phyloP scores from a whole-genome alignment of 1,284 basidiomycete species.

The Pisolithus thermaeus region DNA sequence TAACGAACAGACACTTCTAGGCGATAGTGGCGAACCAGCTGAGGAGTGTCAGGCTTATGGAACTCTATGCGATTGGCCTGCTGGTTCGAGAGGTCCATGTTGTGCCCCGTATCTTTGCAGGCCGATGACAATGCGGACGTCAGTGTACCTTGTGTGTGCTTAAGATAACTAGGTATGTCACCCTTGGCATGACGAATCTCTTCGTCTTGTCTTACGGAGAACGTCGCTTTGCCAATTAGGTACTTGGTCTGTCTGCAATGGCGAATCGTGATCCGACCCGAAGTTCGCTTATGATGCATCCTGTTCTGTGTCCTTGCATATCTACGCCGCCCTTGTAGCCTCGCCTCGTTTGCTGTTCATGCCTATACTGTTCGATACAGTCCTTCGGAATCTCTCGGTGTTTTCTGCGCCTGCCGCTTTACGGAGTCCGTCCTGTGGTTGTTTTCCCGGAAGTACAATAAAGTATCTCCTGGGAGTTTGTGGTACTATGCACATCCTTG shows the following conservation, averaged over 20 bases:
- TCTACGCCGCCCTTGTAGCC: not conserved
- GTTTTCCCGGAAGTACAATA: no score
- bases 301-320: no score
- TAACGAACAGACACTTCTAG: not conserved
- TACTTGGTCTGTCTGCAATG: no score
- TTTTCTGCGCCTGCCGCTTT: not conserved
- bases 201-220: not conserved
- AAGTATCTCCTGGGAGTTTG: no score
- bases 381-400: not conserved
- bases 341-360: not conserved
- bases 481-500: no score
- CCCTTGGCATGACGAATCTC: not conserved
- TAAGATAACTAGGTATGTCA: no score
- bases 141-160: not conserved
- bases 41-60: constrained; percentile 3
- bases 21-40: not conserved
- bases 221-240: not conserved
- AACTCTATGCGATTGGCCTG: constrained; percentile 13
- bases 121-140: not conserved
- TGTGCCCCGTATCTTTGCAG: constrained; percentile 3
- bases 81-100: constrained; percentile 13
- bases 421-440: no score
- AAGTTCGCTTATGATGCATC: no score
- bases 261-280: no score
- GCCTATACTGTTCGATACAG: not conserved